Evolutionary conservation across 2,329 filamentous ascomycete genomes (phyloP), one percentile per base, ranked within the genome.

Genomic region (Dothidotthia symphoricarpi): DNA sequence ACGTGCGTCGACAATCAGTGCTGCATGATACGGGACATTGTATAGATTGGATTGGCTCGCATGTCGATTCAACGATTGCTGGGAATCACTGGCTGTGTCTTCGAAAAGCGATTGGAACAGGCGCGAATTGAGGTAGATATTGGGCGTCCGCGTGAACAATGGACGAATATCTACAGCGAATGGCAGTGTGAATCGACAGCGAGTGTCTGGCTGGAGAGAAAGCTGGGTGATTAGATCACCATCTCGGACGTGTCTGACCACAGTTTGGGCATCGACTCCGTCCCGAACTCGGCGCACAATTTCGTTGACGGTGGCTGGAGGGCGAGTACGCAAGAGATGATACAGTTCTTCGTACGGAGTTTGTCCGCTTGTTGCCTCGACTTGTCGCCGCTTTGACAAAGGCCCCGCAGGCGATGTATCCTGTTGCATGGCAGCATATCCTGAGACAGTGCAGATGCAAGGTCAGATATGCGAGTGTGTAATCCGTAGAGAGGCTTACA

Each of bases 1-100:
- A n/a, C 29, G 33, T 4, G 14, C 17, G 33, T 47, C 44, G 15
- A 42, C 16, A 17, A 50, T 42, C n/a, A 29, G 29, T 16, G 29
- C 32, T 6, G 30, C 19, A 10, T 24, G 22, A 17, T 32, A 41
- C 8, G 40, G 40, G 16, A 43, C 13, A 13, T 25, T 13, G 28
- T 35, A 39, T 6, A 22, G 19, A 16, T 30, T 31, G 6, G 34
- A 25, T 3, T 26, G 9, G 30, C 29, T 13, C 9, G n/a, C 26
- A 4, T 32, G 36, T 24, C 34, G 15, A 6, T 30, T 33, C 9
- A 12, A 22, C 16, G 14, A 5, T 16, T 27, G 8, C 28, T 15
- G 9, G n/a, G 14, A 12, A 16, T 7, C 1, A 36, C 22, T 22
- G 24, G 28, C 9, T 28, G 9, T 6, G 39, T 14, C 13, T 9